Evolutionary conservation across 768 basidiomycete genomes (phyloP), one percentile per base, ranked within the genome.

Genomic region (Lactifluus volemus): DNA sequence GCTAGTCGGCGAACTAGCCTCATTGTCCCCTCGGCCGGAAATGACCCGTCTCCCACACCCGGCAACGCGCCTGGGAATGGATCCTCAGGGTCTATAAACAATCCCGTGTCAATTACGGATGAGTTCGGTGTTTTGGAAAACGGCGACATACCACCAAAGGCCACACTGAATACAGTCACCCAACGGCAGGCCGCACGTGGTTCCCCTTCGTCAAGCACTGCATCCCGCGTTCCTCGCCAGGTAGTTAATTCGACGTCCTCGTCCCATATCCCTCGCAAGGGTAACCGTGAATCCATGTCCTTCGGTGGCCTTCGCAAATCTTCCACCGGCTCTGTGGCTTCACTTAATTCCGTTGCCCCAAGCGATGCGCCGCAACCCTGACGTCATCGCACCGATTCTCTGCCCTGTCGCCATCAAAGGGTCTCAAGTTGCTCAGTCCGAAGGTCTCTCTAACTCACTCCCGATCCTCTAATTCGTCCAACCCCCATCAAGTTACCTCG

Each of bases 81-180:
- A 30, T 63, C 57, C 15, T 63, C 57, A 12, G 61, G 61, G 17
- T 63, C 61, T 58, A 63, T 63, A 53, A 63, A 63, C 47, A 41
- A 63, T 47, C 61, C 61, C 10, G 56, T 15, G 15, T 51, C 55
- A 36, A 49, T 53, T 6, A 76, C 79, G 42, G 88, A 84, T 66
- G 92, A 93, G 71, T 93, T 93, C 68, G 91, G 92, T 36, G 83
- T 94, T 17, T 76, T 92, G 55, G 89, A 92, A 63, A 78, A 76
- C 64, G 76, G 78, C 5, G 84, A 85, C 61, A 70, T 70, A 6
- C 74, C 79, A 6, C 74, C 79, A 53, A 76, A 74, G 39, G 73
- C 75, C 17, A 84, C 82, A 63, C 71, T 77, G 8, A 71, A 74
- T 6, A 66, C 76, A 19, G 68, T 75, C 1, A 63, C 70, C 1